Conservation (phyloP, 2,329 filamentous ascomycete species). For the Penicillium hesseltinei region DNA sequence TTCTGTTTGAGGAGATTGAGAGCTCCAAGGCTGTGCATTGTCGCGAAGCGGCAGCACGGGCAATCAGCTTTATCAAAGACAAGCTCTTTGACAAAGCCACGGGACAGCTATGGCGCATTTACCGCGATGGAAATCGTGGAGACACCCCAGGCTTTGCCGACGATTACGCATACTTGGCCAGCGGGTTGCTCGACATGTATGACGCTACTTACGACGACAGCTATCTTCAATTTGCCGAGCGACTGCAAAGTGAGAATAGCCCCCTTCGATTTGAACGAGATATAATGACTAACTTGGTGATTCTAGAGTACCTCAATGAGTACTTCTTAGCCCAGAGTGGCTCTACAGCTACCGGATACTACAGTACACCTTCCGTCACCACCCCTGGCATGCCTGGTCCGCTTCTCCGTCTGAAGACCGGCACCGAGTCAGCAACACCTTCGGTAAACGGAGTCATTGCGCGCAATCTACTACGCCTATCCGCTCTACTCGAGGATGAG, state of each 20-base stretch:
- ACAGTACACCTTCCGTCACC: constrained; percentile 44
- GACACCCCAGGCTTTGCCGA: constrained; percentile 77
- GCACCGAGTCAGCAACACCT: constrained; percentile 88
- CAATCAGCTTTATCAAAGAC: constrained; percentile 68
- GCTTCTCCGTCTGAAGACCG: constrained; percentile 86
- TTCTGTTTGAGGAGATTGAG: constrained; percentile 62
- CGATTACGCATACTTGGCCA: constrained; percentile 87
- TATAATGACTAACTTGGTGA: constrained; percentile 2
- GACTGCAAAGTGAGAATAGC: constrained; percentile 64
- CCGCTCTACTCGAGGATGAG: constrained; percentile 65
- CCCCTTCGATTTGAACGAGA: neutral
- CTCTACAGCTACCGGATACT: constrained; percentile 41
- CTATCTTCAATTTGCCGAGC: constrained; percentile 77
- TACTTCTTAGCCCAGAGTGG: constrained; percentile 70
- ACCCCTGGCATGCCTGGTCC: constrained; percentile 59
- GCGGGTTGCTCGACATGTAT: constrained; percentile 80
- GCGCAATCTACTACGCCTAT: constrained; percentile 79
- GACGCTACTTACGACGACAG: constrained; percentile 73
- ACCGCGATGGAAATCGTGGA: constrained; percentile 62
- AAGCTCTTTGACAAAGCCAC: constrained; percentile 68
- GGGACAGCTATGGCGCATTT: constrained; percentile 70
- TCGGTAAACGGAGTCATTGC: constrained; percentile 87
- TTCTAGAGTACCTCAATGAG: constrained; percentile 66
- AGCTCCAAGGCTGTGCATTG: constrained; percentile 60
- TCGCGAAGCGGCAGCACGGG: constrained; percentile 63